Conservation (phyloP, 352 stramenopile genomes). For the Phytophthora cajani region DNA sequence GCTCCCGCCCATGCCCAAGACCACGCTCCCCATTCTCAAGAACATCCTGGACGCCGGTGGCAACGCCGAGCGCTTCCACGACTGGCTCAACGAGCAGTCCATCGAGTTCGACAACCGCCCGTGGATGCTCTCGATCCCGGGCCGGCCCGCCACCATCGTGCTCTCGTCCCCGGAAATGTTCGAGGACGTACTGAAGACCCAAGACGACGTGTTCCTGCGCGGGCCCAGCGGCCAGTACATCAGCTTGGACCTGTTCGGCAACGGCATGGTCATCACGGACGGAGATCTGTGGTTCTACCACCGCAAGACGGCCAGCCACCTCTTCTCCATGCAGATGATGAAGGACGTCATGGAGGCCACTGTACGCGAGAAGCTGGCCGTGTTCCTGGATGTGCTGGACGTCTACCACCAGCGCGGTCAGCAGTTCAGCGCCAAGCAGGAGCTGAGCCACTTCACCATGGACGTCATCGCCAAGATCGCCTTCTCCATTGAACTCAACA, state of each 20-base stretch:
- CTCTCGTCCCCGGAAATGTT: slow-evolving; percentile 44
- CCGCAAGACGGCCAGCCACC: slow-evolving; percentile 84
- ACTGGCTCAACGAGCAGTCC: slow-evolving; percentile 57
- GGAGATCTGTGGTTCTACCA: slow-evolving; percentile 62
- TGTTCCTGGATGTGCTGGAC: slow-evolving; percentile 40
- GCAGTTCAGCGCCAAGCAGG: slow-evolving; percentile 47
- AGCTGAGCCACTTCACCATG: slow-evolving; percentile 64
- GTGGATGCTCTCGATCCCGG: slow-evolving; percentile 51
- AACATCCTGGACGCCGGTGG: slow-evolving; percentile 39
- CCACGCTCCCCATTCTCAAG: slow-evolving; percentile 49
- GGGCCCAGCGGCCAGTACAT: slow-evolving; percentile 39
- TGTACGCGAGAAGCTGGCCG: slow-evolving; percentile 34
- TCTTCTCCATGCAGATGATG: slow-evolving; percentile 75
- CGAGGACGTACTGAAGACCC: slow-evolving; percentile 57
- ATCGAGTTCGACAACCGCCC: slow-evolving; percentile 39
- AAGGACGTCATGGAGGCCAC: slow-evolving; percentile 50
- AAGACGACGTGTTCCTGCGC: slow-evolving; percentile 78
- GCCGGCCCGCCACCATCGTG: slow-evolving; percentile 42
- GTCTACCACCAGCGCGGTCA: slow-evolving; percentile 24
- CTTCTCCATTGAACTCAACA: slow-evolving; percentile 55
- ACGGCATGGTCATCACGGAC: slow-evolving; percentile 53
- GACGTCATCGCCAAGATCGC: slow-evolving; percentile 70
- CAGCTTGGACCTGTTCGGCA: slow-evolving; percentile 64
- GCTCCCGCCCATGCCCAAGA: slow-evolving; percentile 34
- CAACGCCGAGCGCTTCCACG: slow-evolving; percentile 47